These are phyloP conservation scores for Cadophora sp. DNA, from an alignment of 2,329 filamentous ascomycete genomes.

Conservation along the genomic window DNA sequence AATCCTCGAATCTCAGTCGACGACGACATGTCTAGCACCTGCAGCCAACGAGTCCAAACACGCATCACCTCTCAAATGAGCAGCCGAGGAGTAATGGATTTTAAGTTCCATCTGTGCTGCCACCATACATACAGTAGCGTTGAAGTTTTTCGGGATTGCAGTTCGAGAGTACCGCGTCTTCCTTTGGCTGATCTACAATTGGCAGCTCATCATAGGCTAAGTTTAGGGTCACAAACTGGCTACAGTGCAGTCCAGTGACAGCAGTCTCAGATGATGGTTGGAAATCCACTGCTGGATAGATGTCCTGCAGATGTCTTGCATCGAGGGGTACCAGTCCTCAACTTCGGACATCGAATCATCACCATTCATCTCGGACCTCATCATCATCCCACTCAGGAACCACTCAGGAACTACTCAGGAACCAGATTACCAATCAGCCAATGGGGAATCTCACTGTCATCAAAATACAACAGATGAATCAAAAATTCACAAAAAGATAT, in stretches of 20 bases:
- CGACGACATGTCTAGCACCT: not conserved
- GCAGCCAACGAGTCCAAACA: not conserved
- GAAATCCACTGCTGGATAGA: not conserved
- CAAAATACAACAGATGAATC: not conserved
- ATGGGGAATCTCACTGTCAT: not conserved
- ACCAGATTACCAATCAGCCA: conserved; percentile 12
- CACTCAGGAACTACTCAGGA: conserved; percentile 2
- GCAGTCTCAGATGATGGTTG: not conserved
- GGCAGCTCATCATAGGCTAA: not conserved
- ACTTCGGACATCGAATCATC: conserved; percentile 12
- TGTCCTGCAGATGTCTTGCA: conserved; percentile 14
- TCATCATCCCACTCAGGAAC: not conserved
- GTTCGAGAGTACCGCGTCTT: not conserved
- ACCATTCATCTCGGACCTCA: not conserved
- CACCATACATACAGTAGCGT: not conserved
- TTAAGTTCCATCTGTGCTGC: not conserved
- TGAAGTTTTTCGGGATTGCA: not conserved
- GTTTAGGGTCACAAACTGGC: not conserved
- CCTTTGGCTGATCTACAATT: not conserved
- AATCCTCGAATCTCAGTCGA: not conserved
- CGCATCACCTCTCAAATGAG: not conserved
- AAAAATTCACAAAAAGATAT: not conserved
- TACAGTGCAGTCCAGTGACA: not conserved
- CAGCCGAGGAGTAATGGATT: not conserved
- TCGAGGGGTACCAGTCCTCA: not conserved